Evolutionary conservation across 1,284 basidiomycete species (phyloP).

Genomic region (Trametes pubescens): DNA sequence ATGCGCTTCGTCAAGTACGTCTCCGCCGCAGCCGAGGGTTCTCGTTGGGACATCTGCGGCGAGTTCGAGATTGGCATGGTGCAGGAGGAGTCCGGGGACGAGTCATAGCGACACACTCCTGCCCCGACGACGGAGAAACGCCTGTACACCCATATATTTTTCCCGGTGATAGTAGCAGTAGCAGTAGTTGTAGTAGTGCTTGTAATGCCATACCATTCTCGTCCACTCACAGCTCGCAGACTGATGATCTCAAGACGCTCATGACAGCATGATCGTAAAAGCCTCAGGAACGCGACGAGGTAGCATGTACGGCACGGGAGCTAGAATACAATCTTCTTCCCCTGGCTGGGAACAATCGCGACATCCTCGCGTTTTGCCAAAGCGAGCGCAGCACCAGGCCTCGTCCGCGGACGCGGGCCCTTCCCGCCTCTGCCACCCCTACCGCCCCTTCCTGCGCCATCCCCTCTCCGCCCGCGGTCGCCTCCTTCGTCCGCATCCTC

Average conservation of each 20-base stretch:
- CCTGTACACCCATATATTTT: slow-evolving; percentile 18
- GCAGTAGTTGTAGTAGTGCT: slow-evolving; percentile 29
- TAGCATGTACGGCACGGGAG: background rate
- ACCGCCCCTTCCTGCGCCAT: slow-evolving; percentile 12
- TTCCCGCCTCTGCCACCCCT: slow-evolving; percentile 19
- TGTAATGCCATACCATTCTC: slow-evolving; percentile 33
- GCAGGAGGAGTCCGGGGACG: slow-evolving; percentile 50
- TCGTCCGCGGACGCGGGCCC: slow-evolving; percentile 55
- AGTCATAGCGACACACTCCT: no score
- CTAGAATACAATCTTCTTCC: slow-evolving; percentile 86
- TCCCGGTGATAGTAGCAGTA: slow-evolving; percentile 12
- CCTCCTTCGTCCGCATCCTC: slow-evolving; percentile 17
- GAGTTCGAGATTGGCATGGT: slow-evolving; percentile 89
- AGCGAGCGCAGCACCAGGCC: slow-evolving; percentile 92
- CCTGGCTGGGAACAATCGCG: slow-evolving; percentile 82
- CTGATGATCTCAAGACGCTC: no score
- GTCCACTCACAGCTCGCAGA: background rate
- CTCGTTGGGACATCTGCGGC: slow-evolving; percentile 89
- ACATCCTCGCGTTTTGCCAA: slow-evolving; percentile 87
- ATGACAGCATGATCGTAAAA: no score
- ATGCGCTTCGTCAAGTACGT: slow-evolving; percentile 96
- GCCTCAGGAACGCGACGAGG: no score
- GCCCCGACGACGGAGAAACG: background rate
- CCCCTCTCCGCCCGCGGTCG: slow-evolving; percentile 6
- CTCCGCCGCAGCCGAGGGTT: slow-evolving; percentile 85